Percentiles rank a stretch among this genome's conserved stretches.
Conservation (phyloP, 495 filamentous ascomycete genomes). For the Aspergillus incahuasiensis region DNA sequence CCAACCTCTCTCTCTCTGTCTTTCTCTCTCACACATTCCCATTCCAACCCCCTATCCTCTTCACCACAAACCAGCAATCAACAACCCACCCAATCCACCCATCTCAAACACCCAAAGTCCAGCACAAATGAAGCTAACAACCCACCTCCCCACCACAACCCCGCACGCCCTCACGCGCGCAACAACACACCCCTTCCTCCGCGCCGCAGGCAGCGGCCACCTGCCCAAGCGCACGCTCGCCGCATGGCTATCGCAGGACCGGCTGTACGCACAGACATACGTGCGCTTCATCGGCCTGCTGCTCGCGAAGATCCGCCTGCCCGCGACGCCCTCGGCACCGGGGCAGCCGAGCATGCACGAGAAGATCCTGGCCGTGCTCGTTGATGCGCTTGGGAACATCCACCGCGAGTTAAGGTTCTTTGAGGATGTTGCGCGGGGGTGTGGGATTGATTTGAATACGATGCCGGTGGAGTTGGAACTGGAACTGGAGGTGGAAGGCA, state of each 20-base stretch:
- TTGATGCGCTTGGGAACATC: constrained; percentile 62
- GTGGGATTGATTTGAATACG: constrained; percentile 47
- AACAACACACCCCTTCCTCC: constrained; percentile 66
- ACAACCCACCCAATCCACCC: neutral
- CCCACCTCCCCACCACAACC: constrained; percentile 26
- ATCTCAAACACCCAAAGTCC: neutral
- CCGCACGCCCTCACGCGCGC: constrained; percentile 45
- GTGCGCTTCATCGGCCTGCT: constrained; percentile 64
- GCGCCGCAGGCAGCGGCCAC: constrained; percentile 58
- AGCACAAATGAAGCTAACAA: constrained; percentile 25
- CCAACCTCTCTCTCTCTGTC: neutral
- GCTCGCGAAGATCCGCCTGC: constrained; percentile 58
- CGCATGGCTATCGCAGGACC: constrained; percentile 71
- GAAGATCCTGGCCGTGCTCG: constrained; percentile 55
- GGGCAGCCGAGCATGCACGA: constrained; percentile 14
- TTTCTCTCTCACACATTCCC: too few relatives aligned
- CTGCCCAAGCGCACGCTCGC: constrained; percentile 52
- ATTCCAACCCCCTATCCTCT: neutral
- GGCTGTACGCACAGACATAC: constrained; percentile 69
- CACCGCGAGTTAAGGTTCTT: constrained; percentile 65
- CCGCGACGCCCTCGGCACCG: constrained; percentile 31
- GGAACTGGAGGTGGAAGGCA: too few relatives aligned
- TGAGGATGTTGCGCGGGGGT: constrained; percentile 57
- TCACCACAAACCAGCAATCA: too few relatives aligned
- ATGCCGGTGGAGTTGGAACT: neutral